These are phyloP conservation scores for Skeletonema potamos DNA, from an alignment of 108 stramenopile species.

Conservation along the genomic window DNA sequence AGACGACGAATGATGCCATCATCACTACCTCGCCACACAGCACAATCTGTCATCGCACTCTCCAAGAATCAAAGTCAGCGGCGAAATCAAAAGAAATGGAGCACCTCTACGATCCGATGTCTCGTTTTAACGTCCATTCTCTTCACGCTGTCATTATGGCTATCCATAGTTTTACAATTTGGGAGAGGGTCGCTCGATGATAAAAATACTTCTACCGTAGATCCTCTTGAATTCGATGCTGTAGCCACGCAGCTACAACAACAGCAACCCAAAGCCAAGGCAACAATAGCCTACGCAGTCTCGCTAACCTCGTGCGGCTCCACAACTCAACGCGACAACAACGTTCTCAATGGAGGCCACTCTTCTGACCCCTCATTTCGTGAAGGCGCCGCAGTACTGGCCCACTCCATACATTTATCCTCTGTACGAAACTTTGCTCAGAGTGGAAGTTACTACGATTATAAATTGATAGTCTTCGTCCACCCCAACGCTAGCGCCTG, in stretches of 20 bases:
- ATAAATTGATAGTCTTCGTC: slow-evolving; percentile 74
- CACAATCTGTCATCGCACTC: neutral
- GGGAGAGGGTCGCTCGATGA: neutral
- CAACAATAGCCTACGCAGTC: slow-evolving; percentile 78
- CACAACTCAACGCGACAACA: neutral
- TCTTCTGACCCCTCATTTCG: slow-evolving; percentile 51
- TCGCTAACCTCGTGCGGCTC: slow-evolving; percentile 81
- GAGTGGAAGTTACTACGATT: slow-evolving; percentile 14
- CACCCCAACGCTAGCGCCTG: slow-evolving; percentile 71
- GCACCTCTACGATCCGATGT: slow-evolving; percentile 16
- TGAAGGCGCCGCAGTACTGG: slow-evolving; percentile 79
- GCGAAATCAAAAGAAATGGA: neutral
- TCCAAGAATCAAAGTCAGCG: neutral
- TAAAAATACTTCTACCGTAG: neutral
- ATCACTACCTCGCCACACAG: neutral
- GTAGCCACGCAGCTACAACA: slow-evolving; percentile 1
- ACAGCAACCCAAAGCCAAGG: slow-evolving; percentile 11
- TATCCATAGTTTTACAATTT: neutral
- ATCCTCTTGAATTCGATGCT: neutral
- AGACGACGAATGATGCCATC: neutral
- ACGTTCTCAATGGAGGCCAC: slow-evolving; percentile 11
- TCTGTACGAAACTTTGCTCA: slow-evolving; percentile 40
- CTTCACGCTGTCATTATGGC: slow-evolving; percentile 7
- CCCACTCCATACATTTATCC: slow-evolving; percentile 69
- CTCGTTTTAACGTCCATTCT: slow-evolving; percentile 3